Percentiles rank a stretch among this genome's conserved stretches.
phyloP scores from a whole-genome alignment of 2,329 filamentous ascomycete species.

The Ophiocordyceps camponoti-saundersi region DNA sequence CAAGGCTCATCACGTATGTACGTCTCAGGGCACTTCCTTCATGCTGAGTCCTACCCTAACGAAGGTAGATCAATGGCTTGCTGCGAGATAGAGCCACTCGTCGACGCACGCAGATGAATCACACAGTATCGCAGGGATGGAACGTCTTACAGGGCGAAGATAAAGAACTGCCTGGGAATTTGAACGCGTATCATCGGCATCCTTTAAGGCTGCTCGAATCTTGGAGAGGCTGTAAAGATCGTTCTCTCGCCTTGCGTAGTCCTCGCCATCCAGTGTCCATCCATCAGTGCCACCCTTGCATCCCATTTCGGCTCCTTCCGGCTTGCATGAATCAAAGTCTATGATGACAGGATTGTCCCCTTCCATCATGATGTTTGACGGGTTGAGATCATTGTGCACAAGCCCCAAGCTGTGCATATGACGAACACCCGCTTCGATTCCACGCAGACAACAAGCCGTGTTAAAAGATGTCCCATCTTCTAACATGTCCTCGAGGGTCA shows the following conservation, averaged over 20 bases:
- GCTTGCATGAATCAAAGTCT: conserved; percentile 1
- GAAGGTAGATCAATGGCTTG: neutral
- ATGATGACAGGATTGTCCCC: conserved; percentile 1
- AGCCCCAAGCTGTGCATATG: conserved; percentile 1
- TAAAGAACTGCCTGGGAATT: neutral
- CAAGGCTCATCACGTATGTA: neutral
- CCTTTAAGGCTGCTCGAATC: neutral
- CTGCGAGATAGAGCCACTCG: neutral
- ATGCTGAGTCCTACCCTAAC: neutral
- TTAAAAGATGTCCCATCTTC: neutral
- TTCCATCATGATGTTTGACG: conserved; percentile 1
- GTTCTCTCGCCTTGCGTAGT: neutral
- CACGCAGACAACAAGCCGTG: neutral
- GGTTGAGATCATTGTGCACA: conserved; percentile 1
- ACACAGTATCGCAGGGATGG: neutral
- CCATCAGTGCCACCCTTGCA: neutral
- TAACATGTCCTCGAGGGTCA: neutral
- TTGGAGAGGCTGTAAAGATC: conserved; percentile 1
- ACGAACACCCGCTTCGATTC: neutral
- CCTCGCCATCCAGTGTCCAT: neutral
- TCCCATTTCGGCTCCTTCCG: conserved; percentile 1
- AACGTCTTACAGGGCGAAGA: neutral
- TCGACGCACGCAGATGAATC: neutral
- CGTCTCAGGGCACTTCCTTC: too few relatives aligned
- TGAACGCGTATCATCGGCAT: neutral